Evolutionary conservation across 164 flowering plant genomes (phyloP), one percentile per base, ranked within the genome.

Genomic region (Tinospora cordifolia): DNA sequence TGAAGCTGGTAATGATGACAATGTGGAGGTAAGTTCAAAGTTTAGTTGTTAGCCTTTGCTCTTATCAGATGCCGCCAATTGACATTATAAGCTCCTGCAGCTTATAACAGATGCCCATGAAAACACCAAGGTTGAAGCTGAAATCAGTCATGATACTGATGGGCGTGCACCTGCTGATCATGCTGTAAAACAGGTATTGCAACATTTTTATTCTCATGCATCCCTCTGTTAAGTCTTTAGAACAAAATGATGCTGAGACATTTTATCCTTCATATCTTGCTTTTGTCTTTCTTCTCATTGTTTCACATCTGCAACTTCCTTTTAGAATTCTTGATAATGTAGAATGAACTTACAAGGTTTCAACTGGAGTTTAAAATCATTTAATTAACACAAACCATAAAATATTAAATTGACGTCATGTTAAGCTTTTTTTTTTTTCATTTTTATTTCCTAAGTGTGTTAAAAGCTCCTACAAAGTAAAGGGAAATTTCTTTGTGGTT

Each of bases 61-160:
- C 17, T 59, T 24, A 38, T 19, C 36, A 27, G 25, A 36, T 59
- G 8, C 34, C n/a, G 8, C 66, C 59, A 62, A 63, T 17, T 19
- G 41, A 19, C n/a, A 15, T 36, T 36, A 27, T 64, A 36, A 64
- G 24, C 22, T 64, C 14, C 21, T 64, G 15, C 68, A 83, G 84
- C 74, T 75, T 71, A 79, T 63, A 54, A 72, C 26, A 62, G 83
- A 77, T 36, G 76, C 72, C 47, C 63, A 80, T 40, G 79, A 73
- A 38, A 77, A 79, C 22, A 68, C 80, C 69, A 38, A 67, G 49
- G 77, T 44, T 72, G 69, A 30, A 65, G 63, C 79, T 75, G 83
- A 82, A 69, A 68, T 72, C 71, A 79, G 36, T 65, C 72, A 71
- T 73, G 79, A 77, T 75, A 71, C 72, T 71, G 83, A 69, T 69